Percentiles rank a stretch among this genome's conserved stretches.
Conservation (phyloP, 805 yeast genomes). For the Dipodascopsis uninucleata region DNA sequence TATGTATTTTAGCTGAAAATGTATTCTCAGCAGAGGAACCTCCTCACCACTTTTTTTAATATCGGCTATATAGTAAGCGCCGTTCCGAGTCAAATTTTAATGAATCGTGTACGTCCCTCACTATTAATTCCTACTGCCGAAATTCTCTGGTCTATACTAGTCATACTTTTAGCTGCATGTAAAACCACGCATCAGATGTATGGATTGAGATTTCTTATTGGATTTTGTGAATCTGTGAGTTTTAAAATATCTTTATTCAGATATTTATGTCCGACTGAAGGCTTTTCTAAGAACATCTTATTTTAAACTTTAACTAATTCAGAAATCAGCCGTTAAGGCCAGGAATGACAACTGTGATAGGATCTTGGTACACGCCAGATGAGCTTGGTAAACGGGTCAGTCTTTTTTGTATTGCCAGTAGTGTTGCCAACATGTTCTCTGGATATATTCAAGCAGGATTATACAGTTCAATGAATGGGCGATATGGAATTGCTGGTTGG, state of each 20-base stretch:
- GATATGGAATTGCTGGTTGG: slow-evolving; percentile 28
- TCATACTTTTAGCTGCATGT: background rate
- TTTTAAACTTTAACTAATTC: no score
- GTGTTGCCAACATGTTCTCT: background rate
- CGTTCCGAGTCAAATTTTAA: background rate
- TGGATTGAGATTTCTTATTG: slow-evolving; percentile 1
- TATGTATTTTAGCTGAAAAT: no score
- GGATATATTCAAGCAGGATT: slow-evolving; percentile 1
- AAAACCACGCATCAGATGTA: background rate
- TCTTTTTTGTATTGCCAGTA: background rate
- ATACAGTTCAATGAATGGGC: background rate
- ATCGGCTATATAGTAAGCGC: no score
- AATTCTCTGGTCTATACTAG: background rate
- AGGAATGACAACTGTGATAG: no score
- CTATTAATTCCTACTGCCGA: background rate
- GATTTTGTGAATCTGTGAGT: background rate
- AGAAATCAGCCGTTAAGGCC: no score
- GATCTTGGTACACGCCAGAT: background rate
- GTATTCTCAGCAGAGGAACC: no score
- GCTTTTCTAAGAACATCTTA: no score
- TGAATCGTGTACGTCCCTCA: background rate
- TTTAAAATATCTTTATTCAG: background rate
- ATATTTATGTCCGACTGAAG: no score
- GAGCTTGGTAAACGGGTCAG: slow-evolving; percentile 1
- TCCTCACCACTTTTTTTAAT: background rate